Percentiles rank a stretch among this genome's conserved stretches.
These are phyloP conservation scores for Trametes cinnabarina DNA, from an alignment of 768 basidiomycete genomes.

Conservation along the genomic window DNA sequence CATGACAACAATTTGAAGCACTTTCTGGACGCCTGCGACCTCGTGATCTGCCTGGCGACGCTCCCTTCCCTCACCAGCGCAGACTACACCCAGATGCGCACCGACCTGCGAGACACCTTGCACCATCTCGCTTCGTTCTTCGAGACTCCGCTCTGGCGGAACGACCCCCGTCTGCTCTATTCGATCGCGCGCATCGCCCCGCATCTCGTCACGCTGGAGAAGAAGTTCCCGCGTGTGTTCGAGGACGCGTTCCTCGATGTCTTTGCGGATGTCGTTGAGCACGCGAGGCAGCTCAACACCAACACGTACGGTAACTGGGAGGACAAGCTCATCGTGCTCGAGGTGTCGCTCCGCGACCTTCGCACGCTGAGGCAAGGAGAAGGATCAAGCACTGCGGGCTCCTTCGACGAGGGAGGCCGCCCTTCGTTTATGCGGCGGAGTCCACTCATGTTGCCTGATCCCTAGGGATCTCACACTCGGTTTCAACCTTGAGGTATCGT, in stretches of 20 bases:
- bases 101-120: not conserved
- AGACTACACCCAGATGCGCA: not conserved
- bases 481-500: not conserved
- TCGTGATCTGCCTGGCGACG: constrained; percentile 14
- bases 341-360: constrained; percentile 4
- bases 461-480: not conserved
- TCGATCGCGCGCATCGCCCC: constrained; percentile 15
- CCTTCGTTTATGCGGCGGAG: not conserved
- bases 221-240: constrained; percentile 3
- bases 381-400: not conserved
- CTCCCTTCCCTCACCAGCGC: not conserved
- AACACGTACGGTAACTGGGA: constrained; percentile 14
- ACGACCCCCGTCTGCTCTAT: constrained; percentile 11
- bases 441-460: not conserved
- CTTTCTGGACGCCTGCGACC: constrained; percentile 17
- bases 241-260: constrained; percentile 8
- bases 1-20: not conserved
- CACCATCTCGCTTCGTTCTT: constrained; percentile 10
- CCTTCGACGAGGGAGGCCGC: not conserved
- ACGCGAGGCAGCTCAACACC: not conserved
- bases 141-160: constrained; percentile 8
- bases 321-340: constrained; percentile 13
- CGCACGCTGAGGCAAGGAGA: not conserved
- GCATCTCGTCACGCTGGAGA: constrained; percentile 11
- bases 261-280: constrained; percentile 5